Evolutionary conservation across 108 stramenopile genomes (phyloP), one percentile per base, ranked within the genome.

Genomic region (Poteriospumella lacustris): DNA sequence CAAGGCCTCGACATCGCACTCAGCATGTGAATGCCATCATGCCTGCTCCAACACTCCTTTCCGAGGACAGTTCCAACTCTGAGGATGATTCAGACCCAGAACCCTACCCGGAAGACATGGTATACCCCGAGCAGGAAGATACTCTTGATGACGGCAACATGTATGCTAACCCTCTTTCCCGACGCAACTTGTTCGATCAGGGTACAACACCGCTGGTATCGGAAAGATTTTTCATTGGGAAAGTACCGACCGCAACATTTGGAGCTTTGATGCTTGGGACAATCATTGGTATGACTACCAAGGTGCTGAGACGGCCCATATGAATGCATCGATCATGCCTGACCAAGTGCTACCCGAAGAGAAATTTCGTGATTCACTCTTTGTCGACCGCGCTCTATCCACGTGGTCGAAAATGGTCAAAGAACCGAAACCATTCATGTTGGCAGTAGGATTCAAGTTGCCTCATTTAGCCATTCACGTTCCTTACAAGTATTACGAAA

Each of bases 191-290:
- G 26, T 15, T 1, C 31, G 41, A n/a, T 2, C 28, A 12, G 77
- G 77, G 36, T 78, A 78, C 64, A 62, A 36, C 33, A 68, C 77
- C 26, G 29, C 38, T 34, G 77, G 77, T 12, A 52, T 62, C 24
- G 77, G 77, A 3, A 78, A 78, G 44, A 43, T 62, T 9, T 68
- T 64, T 31, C 77, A 78, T 73, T 73, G 70, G 70, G 70, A 73
- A 26, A 56, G 12, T 5, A 44, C 9, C 36, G 70, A 73, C 42
- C 38, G 33, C 5, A 24, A 38, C 31, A 73, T 38, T 26, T 73
- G 70, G 70, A 73, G 41, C 47, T 44, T 29, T 52, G 70, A 73
- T 73, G 3, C 9, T 24, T 52, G 5, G 5, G 41, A 42, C 3
- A 56, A 56, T 73, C n/a, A 38, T 12, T 73, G 70, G 70, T 73